Evolutionary conservation across 805 yeast genomes (phyloP), one percentile per base, ranked within the genome.

Genomic region (Teunomyces stri): DNA sequence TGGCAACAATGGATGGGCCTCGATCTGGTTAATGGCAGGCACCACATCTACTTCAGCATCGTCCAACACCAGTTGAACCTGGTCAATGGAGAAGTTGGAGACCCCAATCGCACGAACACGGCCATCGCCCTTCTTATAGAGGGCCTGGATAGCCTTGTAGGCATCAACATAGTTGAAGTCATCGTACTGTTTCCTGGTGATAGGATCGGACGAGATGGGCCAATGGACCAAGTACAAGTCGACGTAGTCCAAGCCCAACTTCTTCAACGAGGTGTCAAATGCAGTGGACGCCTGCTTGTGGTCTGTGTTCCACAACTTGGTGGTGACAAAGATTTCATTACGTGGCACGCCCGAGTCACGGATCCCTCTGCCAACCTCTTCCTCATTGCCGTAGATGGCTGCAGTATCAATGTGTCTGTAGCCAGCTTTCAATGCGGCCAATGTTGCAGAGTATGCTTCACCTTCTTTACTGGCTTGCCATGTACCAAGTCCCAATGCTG

Each of bases 401-500:
- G 95, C 94, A 18, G 89, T 80, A 65, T 87, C 95, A 53, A 88
- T 83, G 64, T 87, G 95, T 54, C 81, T 76, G 69, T 85, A 85
- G 27, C 92, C 92, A 42, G 74, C 72, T 53, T 83, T 66, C 49
- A 84, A 61, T 6, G 95, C 95, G 29, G 73, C 59, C 42, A 69
- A 62, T 40, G 84, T 88, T 31, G 92, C 78, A 22, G 72, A 66
- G 57, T 72, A 69, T 31, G 81, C 88, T 12, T 75, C 81, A 28
- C 75, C 78, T 30, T 76, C 75, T 13, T 72, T 76, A 18, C 78
- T 62, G 13, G 15, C 13, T 61, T 69, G 69, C 85, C 88, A 87
- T 28, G 94, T 85, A 40, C 95, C 94, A 43, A 86, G 76, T 3
- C 89, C 91, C 37, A 87, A 70, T 9, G 73, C 76, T 35, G 92